These are phyloP conservation scores for Carallia brachiata DNA, from an alignment of 345 rosid genomes.

Conservation along the genomic window DNA sequence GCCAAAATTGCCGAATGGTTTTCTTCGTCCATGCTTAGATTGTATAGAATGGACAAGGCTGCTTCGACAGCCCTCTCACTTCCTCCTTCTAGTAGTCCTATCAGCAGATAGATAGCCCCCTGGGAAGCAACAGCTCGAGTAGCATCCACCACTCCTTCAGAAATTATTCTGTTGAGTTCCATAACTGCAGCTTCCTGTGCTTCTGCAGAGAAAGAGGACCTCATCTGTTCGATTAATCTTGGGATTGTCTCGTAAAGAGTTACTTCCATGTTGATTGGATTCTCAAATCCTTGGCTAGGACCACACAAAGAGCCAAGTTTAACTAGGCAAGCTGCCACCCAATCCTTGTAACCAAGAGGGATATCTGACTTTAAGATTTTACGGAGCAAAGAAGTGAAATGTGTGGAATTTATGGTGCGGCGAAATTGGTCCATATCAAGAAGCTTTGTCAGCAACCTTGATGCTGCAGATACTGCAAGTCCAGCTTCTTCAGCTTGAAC, in stretches of 20 bases:
- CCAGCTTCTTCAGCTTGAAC: constrained; percentile 78
- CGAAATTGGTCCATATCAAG: constrained; percentile 61
- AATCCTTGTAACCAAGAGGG: constrained; percentile 61
- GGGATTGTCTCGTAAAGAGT: constrained; percentile 79
- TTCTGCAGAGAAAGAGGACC: constrained; percentile 45
- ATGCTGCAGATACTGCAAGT: constrained; percentile 61
- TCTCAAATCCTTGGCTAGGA: constrained; percentile 31
- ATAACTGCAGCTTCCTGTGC: constrained; percentile 69
- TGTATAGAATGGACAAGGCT: constrained; percentile 62
- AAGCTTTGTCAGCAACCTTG: constrained; percentile 68
- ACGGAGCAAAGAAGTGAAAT: constrained; percentile 41
- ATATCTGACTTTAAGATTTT: constrained; percentile 47
- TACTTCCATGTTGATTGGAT: constrained; percentile 63
- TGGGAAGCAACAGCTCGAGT: constrained; percentile 52
- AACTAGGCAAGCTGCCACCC: constrained; percentile 77
- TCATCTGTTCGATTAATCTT: constrained; percentile 59
- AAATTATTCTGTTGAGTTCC: constrained; percentile 73
- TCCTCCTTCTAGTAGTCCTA: constrained; percentile 61
- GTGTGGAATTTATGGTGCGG: constrained; percentile 28
- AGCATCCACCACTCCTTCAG: constrained; percentile 60
- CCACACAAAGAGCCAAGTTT: constrained; percentile 50
- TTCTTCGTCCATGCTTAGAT: constrained; percentile 79
- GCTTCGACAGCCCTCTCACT: constrained; percentile 61
- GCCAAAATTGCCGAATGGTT: constrained; percentile 67
- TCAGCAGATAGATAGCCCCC: constrained; percentile 70